Evolutionary conservation across 2,329 filamentous ascomycete species (phyloP).

Genomic region (Blastomyces emzantsi): DNA sequence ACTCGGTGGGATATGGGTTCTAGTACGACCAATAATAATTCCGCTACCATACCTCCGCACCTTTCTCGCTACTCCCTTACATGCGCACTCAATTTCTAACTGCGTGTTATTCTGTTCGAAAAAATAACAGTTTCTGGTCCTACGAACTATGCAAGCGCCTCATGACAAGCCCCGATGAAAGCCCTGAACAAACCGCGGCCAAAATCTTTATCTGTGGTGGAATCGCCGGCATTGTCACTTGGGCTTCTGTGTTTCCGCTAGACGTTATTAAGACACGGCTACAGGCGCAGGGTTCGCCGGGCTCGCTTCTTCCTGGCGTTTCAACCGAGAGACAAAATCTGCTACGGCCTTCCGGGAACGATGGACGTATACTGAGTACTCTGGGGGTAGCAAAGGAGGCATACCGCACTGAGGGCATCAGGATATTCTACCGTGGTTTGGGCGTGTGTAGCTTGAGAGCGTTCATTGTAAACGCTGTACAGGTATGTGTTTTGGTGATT

Average conservation of each 20-base stretch:
- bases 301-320: not conserved
- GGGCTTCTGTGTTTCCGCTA: slow-evolving; percentile 82
- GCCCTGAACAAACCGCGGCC: slow-evolving; percentile 44
- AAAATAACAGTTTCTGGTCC: slow-evolving; percentile 60
- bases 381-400: slow-evolving; percentile 56
- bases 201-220: slow-evolving; percentile 76
- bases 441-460: slow-evolving; percentile 75
- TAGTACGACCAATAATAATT: slow-evolving; percentile 48
- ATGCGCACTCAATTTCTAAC: not conserved
- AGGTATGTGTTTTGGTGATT: slow-evolving; percentile 33
- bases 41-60: not conserved
- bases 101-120: slow-evolving; percentile 5
- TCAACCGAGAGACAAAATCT: slow-evolving; percentile 21
- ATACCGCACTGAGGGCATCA: slow-evolving; percentile 54
- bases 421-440: slow-evolving; percentile 63
- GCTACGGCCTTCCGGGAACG: slow-evolving; percentile 16
- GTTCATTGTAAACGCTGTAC: slow-evolving; percentile 87
- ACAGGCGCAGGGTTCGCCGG: slow-evolving; percentile 55
- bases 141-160: slow-evolving; percentile 67
- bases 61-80: not conserved
- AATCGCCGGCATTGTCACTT: slow-evolving; percentile 76
- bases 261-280: slow-evolving; percentile 89
- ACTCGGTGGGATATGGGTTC: slow-evolving; percentile 91
- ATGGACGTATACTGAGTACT: slow-evolving; percentile 40
- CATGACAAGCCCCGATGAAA: slow-evolving; percentile 41